These are phyloP conservation scores for Pseudogymnoascus sp. DNA, from an alignment of 2,329 filamentous ascomycete genomes.

Conservation along the genomic window DNA sequence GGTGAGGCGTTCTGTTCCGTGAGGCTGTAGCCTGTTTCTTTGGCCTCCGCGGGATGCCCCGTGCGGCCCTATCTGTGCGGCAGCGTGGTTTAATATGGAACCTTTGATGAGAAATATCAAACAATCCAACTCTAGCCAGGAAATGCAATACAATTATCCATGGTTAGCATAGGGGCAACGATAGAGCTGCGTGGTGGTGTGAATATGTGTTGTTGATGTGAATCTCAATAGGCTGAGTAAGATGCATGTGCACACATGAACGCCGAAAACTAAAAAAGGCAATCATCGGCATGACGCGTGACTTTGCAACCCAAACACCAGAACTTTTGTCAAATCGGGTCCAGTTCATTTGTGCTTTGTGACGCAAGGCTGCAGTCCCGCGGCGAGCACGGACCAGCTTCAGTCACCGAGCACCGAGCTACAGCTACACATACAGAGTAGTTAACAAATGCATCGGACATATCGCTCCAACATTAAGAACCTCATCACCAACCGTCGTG, in stretches of 20 bases:
- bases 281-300: slow-evolving; percentile 7
- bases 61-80: not conserved
- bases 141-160: not conserved
- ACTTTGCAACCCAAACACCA: not conserved
- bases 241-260: not conserved
- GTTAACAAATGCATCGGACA: not conserved
- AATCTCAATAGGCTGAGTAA: not conserved
- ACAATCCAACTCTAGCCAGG: not conserved
- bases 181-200: not conserved
- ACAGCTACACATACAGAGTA: not conserved
- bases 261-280: not conserved
- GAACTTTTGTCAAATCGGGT: not conserved
- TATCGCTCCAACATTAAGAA: not conserved
- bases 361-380: not conserved
- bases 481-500: not conserved
- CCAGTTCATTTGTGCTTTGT: not conserved
- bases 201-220: not conserved
- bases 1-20: not conserved
- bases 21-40: not conserved
- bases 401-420: not conserved
- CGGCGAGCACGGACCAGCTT: not conserved
- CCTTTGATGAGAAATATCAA: slow-evolving; percentile 2
- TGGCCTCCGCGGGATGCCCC: not conserved
- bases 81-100: not conserved
- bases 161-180: not conserved